Base-by-base conservation (phyloP, 768 basidiomycete species). In the Scleroderma citrinum region DNA sequence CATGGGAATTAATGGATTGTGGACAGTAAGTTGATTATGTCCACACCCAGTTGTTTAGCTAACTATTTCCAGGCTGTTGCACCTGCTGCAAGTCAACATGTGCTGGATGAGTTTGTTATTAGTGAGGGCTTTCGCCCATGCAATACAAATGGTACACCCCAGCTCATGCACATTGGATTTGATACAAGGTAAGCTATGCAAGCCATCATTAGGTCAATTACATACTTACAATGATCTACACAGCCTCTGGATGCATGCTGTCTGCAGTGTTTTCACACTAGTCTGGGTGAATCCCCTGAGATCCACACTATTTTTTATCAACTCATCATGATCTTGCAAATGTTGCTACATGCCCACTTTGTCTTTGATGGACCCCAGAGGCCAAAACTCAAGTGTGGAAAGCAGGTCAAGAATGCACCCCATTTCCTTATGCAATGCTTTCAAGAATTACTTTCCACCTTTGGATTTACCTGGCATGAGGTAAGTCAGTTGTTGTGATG, bases 341-440 rank as follows among this genome's bases (percentile, higher is more conserved):
- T 35, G 34, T 12, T 35, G 13, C 13, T 35, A 12, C n/a, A 35
- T n/a, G n/a, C 34, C 3, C 34, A 35, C n/a, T 35, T 80, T 57
- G 74, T 80, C 0, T 78, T 80, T 51, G 75, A 81, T 60, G 78
- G 78, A 0, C 66, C 69, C 0, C 40, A 64, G n/a, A 66, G 74
- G 31, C 76, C 78, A 12, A 38, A 49, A 5, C 51, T 64, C 32
- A 80, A 80, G 59, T 65, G 73, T 7, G 65, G 68, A 35, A 69
- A 67, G 48, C 47, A 57, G 32, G 63, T 64, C 37, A 47, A 52
- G 43, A 53, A 54, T 50, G 57, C 62, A 58, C 56, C 70, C 56
- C 54, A 64, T 46, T 66, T 60, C 58, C 38, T 68, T 16, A 56
- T 51, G 5, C 21, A 39, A 14, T 61, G 52, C 12, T 54, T 69